A percentile compares a stretch with the other conserved stretches of the same genome.
These are phyloP conservation scores for Neoarthrinium moseri DNA, from an alignment of 2,329 filamentous ascomycete genomes.

Conservation along the genomic window DNA sequence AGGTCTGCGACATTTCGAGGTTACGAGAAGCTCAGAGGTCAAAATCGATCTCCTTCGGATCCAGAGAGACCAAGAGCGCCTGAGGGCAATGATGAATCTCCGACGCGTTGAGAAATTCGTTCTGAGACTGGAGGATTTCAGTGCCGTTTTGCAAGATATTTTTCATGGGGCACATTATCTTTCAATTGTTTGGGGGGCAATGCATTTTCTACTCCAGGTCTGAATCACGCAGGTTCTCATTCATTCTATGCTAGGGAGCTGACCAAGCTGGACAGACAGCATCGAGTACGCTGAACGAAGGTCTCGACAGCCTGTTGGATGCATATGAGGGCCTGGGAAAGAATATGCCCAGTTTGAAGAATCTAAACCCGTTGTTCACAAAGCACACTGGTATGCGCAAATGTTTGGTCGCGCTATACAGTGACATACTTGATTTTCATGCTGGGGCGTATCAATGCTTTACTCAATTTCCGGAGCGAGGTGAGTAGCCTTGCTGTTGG, in stretches of 20 bases:
- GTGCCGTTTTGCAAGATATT: not conserved
- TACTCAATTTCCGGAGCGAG: conserved; percentile 10
- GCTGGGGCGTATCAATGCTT: conserved; percentile 14
- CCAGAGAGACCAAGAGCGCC: conserved; percentile 23
- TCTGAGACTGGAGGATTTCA: conserved; percentile 14
- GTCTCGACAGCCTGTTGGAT: conserved; percentile 14
- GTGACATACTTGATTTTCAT: conserved; percentile 20
- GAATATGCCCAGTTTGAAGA: conserved; percentile 13
- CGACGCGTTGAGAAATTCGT: conserved; percentile 23
- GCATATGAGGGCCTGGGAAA: conserved; percentile 18
- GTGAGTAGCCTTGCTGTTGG: not conserved
- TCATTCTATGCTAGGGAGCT: conserved; percentile 10
- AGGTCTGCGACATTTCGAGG: conserved; percentile 16
- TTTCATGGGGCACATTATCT: conserved; percentile 12
- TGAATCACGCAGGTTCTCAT: not conserved
- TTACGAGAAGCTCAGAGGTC: conserved; percentile 16
- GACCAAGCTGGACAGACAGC: conserved; percentile 11
- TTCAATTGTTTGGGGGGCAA: conserved; percentile 27
- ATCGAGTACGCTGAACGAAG: not conserved
- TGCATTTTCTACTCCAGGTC: conserved; percentile 22
- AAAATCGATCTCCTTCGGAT: conserved; percentile 19
- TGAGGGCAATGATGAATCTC: conserved; percentile 25
- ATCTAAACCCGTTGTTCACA: conserved; percentile 12
- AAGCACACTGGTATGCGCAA: conserved; percentile 14
- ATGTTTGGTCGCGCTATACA: conserved; percentile 20